Evolutionary conservation across 2,329 filamentous ascomycete species (phyloP), one percentile per base, ranked within the genome.

Genomic region (Penicillium vulpinum): DNA sequence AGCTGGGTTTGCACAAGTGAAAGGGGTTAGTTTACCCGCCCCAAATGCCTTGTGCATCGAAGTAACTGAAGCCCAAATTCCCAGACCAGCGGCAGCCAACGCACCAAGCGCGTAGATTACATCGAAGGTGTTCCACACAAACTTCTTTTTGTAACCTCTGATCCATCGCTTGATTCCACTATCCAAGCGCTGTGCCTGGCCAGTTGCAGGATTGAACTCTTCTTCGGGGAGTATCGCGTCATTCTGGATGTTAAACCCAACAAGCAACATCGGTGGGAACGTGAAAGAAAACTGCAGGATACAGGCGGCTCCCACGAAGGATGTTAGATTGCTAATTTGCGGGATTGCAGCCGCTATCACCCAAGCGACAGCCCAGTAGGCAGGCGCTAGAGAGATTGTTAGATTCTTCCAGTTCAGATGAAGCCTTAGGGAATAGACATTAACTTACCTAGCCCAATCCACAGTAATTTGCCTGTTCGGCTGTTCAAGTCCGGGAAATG

Each of bases 261-360:
- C 56, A 18, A 62, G 50, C 7, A 72, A 57, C 44, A 70, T 52
- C 6, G 69, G 69, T 6, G 70, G 70, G 54, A 72, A 68, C 9
- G 67, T 66, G 47, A 71, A 72, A 18, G 62, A 68, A 52, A 72
- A 70, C 41, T 70, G 65, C 16, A 71, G 38, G 21, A 71, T 61
- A 38, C 63, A 67, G 39, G 62, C 62, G 1, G 70, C 68, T 10
- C 65, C 66, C 45, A 72, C 67, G 54, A 72, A 64, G 10, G 62
- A 65, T 28, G 66, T 61, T 18, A 71, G 62, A 29, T 65, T 64
- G 54, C 60, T 61, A 52, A 67, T 69, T 33, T 67, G 62, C 3
- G 69, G 69, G 26, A 71, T 68, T 6, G 69, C 64, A 21, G 62
- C 64, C 21, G 63, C 67, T 24, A 70, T 46, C 22, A 71, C 45